Percentiles rank a stretch among this genome's conserved stretches.
phyloP scores from a whole-genome alignment of 2,329 filamentous ascomycete species.

The Camillea tinctor region DNA sequence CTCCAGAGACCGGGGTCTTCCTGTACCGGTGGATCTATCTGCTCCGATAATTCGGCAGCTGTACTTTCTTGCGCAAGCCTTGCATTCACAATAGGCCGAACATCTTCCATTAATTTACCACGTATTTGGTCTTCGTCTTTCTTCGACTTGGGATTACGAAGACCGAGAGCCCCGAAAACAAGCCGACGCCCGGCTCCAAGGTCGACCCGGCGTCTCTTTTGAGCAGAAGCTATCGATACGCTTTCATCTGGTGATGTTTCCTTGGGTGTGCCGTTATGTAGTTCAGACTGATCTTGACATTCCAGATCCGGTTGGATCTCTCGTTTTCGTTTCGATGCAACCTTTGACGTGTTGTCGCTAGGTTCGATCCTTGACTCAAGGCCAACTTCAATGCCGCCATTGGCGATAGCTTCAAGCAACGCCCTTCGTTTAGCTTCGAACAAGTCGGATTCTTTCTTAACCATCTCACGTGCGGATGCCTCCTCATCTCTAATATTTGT shows the following conservation, averaged over 20 bases:
- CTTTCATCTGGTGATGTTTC: slow-evolving; percentile 9
- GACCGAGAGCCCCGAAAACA: slow-evolving; percentile 69
- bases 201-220: slow-evolving; percentile 38
- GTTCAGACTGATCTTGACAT: neutral
- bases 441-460: slow-evolving; percentile 36
- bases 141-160: slow-evolving; percentile 66
- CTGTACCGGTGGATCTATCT: slow-evolving; percentile 18
- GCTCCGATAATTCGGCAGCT: slow-evolving; percentile 21
- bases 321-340: slow-evolving; percentile 25
- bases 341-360: slow-evolving; percentile 3
- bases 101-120: slow-evolving; percentile 56
- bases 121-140: slow-evolving; percentile 65
- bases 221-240: slow-evolving; percentile 17
- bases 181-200: slow-evolving; percentile 65
- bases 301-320: slow-evolving; percentile 2
- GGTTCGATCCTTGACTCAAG: slow-evolving; percentile 10
- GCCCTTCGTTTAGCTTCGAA: slow-evolving; percentile 51
- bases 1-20: slow-evolving; percentile 68
- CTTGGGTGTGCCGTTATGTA: slow-evolving; percentile 1
- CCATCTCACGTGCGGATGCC: slow-evolving; percentile 1
- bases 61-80: slow-evolving; percentile 28
- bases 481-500: neutral
- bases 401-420: slow-evolving; percentile 49
- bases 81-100: slow-evolving; percentile 40
- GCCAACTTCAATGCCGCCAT: slow-evolving; percentile 50